These are phyloP conservation scores for Monosporascus ibericus DNA, from an alignment of 2,329 filamentous ascomycete species.

Conservation along the genomic window DNA sequence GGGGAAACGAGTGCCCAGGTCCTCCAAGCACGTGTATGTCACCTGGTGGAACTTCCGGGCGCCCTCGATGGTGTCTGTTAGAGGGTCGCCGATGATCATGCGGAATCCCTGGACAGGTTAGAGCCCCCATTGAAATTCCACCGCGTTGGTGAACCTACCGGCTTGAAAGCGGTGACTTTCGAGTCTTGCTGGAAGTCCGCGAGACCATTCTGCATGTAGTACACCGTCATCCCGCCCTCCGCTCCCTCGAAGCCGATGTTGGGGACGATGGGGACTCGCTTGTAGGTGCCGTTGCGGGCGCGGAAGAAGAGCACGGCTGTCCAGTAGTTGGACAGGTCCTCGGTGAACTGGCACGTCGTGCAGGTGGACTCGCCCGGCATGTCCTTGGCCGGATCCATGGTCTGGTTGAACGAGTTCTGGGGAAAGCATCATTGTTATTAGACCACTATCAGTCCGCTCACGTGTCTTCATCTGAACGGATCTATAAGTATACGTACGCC, in stretches of 20 bases:
- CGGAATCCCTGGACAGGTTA: conserved; percentile 32
- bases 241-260: conserved; percentile 19
- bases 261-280: conserved; percentile 20
- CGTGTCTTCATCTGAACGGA: not conserved
- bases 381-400: conserved; percentile 21
- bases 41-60: conserved; percentile 30
- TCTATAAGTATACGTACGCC: conserved; percentile 5
- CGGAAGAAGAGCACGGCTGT: conserved; percentile 20
- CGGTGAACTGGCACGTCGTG: conserved; percentile 21
- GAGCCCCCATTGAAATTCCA: not conserved
- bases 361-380: conserved; percentile 18
- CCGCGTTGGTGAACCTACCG: conserved; percentile 13
- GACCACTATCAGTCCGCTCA: not conserved
- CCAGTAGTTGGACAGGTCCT: conserved; percentile 25
- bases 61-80: conserved; percentile 22
- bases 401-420: conserved; percentile 21
- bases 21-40: conserved; percentile 34
- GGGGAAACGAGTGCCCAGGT: conserved; percentile 23
- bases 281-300: conserved; percentile 22
- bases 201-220: conserved; percentile 21
- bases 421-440: not conserved
- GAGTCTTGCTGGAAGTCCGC: conserved; percentile 11
- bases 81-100: conserved; percentile 38
- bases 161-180: conserved; percentile 36
- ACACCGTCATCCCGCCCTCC: conserved; percentile 23